Evolutionary conservation across 768 basidiomycete genomes (phyloP).

Genomic region (Hypholoma sublateritium): DNA sequence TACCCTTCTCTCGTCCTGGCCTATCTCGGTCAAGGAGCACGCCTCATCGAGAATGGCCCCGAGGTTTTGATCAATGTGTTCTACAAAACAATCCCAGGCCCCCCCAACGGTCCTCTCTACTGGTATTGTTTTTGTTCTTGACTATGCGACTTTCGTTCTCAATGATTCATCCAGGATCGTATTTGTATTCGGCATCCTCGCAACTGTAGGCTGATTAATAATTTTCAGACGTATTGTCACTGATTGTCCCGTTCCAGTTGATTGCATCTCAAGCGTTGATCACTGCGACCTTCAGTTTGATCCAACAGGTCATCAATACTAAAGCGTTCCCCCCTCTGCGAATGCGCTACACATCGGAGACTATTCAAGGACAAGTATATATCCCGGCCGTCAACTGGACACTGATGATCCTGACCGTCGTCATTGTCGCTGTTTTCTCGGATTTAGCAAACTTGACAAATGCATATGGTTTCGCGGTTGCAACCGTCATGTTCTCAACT

Average conservation of each 20-base stretch:
- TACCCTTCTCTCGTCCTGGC: slow-evolving; percentile 63
- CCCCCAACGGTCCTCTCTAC: slow-evolving; percentile 49
- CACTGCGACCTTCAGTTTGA: slow-evolving; percentile 60
- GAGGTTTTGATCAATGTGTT: slow-evolving; percentile 58
- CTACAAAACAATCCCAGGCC: slow-evolving; percentile 64
- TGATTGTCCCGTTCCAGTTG: slow-evolving; percentile 31
- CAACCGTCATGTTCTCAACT: slow-evolving; percentile 67
- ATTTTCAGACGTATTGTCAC: neutral
- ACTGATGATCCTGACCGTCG: slow-evolving; percentile 51
- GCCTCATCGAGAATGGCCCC: slow-evolving; percentile 48
- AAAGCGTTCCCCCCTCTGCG: slow-evolving; percentile 57
- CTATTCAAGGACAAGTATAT: slow-evolving; percentile 64
- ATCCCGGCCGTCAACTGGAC: slow-evolving; percentile 63
- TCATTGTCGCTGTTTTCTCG: slow-evolving; percentile 58
- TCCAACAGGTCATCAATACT: slow-evolving; percentile 66
- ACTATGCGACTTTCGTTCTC: no score
- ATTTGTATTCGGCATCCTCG: slow-evolving; percentile 62
- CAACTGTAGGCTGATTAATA: slow-evolving; percentile 40
- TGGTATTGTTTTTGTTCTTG: slow-evolving; percentile 27
- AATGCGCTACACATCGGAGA: slow-evolving; percentile 61
- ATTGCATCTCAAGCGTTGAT: slow-evolving; percentile 71
- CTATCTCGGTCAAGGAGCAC: slow-evolving; percentile 76
- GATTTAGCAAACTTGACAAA: slow-evolving; percentile 53
- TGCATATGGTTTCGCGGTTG: slow-evolving; percentile 64
- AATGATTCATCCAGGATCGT: slow-evolving; percentile 34